Base-by-base conservation (phyloP, 2,329 filamentous ascomycete species). In the Incumbomyces lentus region DNA sequence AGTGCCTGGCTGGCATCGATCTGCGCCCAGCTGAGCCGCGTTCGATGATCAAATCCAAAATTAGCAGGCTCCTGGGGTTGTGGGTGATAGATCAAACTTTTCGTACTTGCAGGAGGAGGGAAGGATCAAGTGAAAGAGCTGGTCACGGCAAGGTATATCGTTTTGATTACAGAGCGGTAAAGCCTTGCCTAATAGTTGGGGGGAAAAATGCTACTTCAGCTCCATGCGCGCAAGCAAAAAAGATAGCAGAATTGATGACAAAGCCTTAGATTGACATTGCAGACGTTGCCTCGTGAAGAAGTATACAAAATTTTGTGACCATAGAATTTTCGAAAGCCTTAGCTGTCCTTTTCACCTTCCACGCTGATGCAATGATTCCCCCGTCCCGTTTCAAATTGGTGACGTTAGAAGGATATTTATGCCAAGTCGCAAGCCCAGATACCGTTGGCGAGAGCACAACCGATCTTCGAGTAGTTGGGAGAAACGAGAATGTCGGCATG, bases 371-470 rank as follows among this genome's bases (percentile, higher is more conserved):
- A 33, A 29, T 33, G 17, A 7, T 42, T 13, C 18, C 18, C 22
- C 32, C n/a, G 7, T 3, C 5, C 41, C 12, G 7, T 14, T 13
- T 36, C 10, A 12, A 3, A n/a, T 11, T 35, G 42, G n/a, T n/a
- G n/a, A n/a, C n/a, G n/a, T n/a, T 33, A 7, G 12, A 19, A n/a
- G 17, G 18, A 2, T 32, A 32, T 29, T 38, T 44, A 52, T 16
- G 52, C 50, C 30, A 52, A 26, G 31, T 52, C 52, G 35, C 53
- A 55, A 11, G 47, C 48, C 53, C 49, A 52, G 14, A 55, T 47
- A n/a, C 43, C 45, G 7, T 10, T 12, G 1, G 46, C 35, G 6
- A 49, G 16, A 1, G 45, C 49, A 38, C 51, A 53, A 14, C 49
- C 53, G 34, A 56, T 54, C 29, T 54, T 52, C 6, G 48, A 19